Evolutionary conservation across 768 basidiomycete species (phyloP), one percentile per base, ranked within the genome.

Genomic region (Calocybe gangraenosa): DNA sequence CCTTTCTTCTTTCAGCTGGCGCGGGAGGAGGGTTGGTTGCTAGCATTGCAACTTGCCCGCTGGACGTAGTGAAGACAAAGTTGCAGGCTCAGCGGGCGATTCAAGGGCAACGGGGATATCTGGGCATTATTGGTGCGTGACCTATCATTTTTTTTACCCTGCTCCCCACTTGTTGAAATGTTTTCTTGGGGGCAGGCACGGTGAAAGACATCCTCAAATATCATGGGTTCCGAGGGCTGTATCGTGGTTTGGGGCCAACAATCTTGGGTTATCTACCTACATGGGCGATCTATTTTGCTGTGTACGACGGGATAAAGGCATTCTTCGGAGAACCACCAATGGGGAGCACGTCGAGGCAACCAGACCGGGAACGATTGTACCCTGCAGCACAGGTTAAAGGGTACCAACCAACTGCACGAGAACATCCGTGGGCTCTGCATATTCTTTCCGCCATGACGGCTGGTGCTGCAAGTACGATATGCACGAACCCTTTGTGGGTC

Each of bases 221-320:
- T 49, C 87, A 88, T 48, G 96, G 96, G 11, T 52, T 96, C 41
- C 81, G 86, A 44, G 96, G 96, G 11, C 72, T 97, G 49, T 99
- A 99, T 67, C 82, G 96, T 33, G 96, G 96, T n/a, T 76, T 99
- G 15, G 94, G 95, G 15, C 96, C 96, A 11, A 99, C 96, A 15
- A 78, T 99, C 45, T 76, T 94, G 7, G 96, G 96, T 11, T 98
- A 99, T 68, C 79, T 98, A 32, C 96, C 96, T 17, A 98, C 95
- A 2, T 98, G 94, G 96, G 96, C 93, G 19, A 98, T 98, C 56
- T 98, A 97, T 65, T 98, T 98, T 65, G 83, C 92, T 17, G 92
- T 98, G 19, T 98, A 98, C 67, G 96, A 99, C 68, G 82, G 87
- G 48, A 88, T 97, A 67, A 98, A 98, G 74, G 78, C 77, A 11